Evolutionary conservation across 441 rosid genomes (phyloP).

Genomic region (Theobroma grandiflorum): DNA sequence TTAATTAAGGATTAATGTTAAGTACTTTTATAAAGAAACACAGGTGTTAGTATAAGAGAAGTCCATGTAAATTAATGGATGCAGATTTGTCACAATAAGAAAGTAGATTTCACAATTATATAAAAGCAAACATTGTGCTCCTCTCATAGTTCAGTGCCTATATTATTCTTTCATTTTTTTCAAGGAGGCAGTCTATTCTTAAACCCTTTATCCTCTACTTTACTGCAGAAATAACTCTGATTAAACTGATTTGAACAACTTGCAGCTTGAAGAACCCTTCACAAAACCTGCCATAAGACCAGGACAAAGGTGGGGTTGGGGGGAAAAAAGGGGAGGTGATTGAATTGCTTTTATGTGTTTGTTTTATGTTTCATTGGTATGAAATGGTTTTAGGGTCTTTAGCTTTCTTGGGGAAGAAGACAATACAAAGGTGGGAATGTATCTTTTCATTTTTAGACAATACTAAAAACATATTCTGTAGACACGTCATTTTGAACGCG

Average conservation of each 20-base stretch:
- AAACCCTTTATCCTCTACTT: not conserved
- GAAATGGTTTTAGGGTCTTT: not conserved
- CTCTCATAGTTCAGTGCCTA: not conserved
- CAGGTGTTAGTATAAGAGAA: too few species aligned
- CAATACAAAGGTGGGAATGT: not conserved
- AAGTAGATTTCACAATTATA: not conserved
- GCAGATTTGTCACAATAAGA: not conserved
- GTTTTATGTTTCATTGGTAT: not conserved
- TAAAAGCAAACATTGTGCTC: not conserved
- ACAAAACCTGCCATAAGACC: slow-evolving; percentile 4
- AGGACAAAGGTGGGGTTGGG: slow-evolving; percentile 8
- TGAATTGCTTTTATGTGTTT: not conserved
- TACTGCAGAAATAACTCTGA: not conserved
- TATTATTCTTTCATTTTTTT: not conserved
- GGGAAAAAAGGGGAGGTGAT: not conserved
- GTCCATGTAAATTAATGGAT: not conserved
- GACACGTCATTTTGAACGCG: not conserved
- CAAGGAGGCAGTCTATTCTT: slow-evolving; percentile 3
- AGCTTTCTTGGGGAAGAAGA: slow-evolving; percentile 13
- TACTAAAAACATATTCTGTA: not conserved
- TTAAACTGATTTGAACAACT: slow-evolving; percentile 3
- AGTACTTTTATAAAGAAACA: not conserved
- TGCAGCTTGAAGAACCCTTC: not conserved
- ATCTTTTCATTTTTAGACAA: not conserved
- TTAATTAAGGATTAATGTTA: not conserved